Evolutionary conservation across 2,329 filamentous ascomycete genomes (phyloP), one percentile per base, ranked within the genome.

Genomic region (Colletotrichum chrysophilum): DNA sequence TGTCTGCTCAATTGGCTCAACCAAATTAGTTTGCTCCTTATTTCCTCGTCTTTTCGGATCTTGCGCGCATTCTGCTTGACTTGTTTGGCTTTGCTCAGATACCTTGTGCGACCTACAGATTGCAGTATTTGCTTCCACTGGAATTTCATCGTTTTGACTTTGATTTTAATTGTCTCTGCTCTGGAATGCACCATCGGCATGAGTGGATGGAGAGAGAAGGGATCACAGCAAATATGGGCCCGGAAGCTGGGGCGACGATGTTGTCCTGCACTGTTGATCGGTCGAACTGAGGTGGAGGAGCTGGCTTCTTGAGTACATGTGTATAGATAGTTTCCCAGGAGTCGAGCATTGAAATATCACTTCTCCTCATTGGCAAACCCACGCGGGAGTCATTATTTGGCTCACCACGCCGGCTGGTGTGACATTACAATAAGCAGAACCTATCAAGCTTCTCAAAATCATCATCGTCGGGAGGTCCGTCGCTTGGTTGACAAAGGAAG

Each of bases 31-130:
- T 8, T 80, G 73, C 79, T 77, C 75, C 76, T 76, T 76, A 6
- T 7, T 30, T 52, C 30, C 16, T 77, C 58, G 48, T 77, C 73
- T 78, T 79, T 77, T 78, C 78, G 62, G 66, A 71, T 24, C 21
- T 62, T 14, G 14, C 32, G 30, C 16, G 28, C 7, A 6, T 64
- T 58, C 3, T 24, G 66, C 72, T 65, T 68, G 74, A 68, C 79
- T 72, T 81, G 68, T 70, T 74, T 76, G 78, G 75, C 76, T 78
- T 80, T 71, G 77, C 77, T 79, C 87, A 88, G 87, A 90, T 90
- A 90, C 89, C 89, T 91, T 91, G 89, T 91, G 90, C 88, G 86
- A 90, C 89, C 89, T 88, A 89, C 83, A 84, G 81, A 85, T 80
- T 84, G 80, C 74, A 74, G 66, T 77, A 74, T 76, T 77, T 79